Evolutionary conservation across 2,329 filamentous ascomycete species (phyloP).

Genomic region (Botrytis pseudocinerea): DNA sequence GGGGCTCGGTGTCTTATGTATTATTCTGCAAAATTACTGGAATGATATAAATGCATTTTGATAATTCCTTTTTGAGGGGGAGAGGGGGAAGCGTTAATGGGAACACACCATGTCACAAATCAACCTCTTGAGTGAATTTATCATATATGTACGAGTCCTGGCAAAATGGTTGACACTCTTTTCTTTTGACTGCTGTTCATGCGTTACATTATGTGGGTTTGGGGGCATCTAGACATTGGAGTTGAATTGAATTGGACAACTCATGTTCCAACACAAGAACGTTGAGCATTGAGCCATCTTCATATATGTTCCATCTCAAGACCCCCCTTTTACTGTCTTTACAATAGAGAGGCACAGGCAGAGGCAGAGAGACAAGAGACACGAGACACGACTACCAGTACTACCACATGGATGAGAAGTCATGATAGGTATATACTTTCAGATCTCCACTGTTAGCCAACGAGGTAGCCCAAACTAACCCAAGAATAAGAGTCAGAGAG

Average conservation of each 20-base stretch:
- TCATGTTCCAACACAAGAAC: not conserved
- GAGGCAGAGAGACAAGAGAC: not conserved
- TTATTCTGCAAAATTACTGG: not conserved
- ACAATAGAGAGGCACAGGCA: no score
- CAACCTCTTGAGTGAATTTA: not conserved
- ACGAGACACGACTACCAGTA: not conserved
- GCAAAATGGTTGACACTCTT: not conserved
- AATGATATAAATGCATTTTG: not conserved
- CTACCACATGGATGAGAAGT: not conserved
- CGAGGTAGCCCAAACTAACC: not conserved
- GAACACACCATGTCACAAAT: not conserved
- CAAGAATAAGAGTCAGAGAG: not conserved
- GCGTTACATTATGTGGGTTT: slow-evolving; percentile 11
- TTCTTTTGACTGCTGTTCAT: slow-evolving; percentile 9
- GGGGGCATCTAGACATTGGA: not conserved
- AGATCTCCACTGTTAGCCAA: not conserved
- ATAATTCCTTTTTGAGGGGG: not conserved
- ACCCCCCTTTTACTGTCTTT: not conserved
- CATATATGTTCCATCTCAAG: not conserved
- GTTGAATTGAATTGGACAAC: not conserved
- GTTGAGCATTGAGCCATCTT: not conserved
- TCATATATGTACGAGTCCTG: not conserved
- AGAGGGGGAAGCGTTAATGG: not conserved
- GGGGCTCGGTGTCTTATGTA: slow-evolving; percentile 6
- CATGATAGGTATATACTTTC: not conserved